A percentile compares a stretch with the other conserved stretches of the same genome.
phyloP scores from a whole-genome alignment of 164 flowering plant genomes.

The Vitis labrusca region DNA sequence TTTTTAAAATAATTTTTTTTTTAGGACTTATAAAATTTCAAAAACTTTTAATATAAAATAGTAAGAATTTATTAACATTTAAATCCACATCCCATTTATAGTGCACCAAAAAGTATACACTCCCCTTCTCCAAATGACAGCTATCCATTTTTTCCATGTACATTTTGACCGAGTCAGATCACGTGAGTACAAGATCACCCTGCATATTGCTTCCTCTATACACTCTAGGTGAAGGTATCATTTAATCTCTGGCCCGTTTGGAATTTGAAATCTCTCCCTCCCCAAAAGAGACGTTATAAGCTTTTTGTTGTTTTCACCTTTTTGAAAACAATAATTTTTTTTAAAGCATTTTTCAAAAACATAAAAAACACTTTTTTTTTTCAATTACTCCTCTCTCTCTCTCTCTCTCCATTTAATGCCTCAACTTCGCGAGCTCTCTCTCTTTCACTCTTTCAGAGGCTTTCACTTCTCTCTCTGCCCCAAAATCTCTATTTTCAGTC shows the following conservation, averaged over 20 bases:
- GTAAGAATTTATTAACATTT: too few species aligned
- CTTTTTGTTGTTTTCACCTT: slow-evolving; percentile 17
- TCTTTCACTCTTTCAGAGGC: neutral
- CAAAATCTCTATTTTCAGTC: neutral
- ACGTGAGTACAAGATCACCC: too few species aligned
- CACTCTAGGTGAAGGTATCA: too few species aligned
- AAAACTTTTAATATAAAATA: too few species aligned
- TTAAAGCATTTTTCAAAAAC: neutral
- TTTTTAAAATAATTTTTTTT: too few species aligned
- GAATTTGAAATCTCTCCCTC: slow-evolving; percentile 48
- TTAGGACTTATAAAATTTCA: too few species aligned
- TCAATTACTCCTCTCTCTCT: neutral
- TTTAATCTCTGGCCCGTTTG: slow-evolving; percentile 14
- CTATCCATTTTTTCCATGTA: too few species aligned
- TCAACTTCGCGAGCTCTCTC: slow-evolving; percentile 27
- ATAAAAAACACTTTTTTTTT: neutral
- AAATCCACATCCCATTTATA: too few species aligned
- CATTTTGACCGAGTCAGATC: too few species aligned
- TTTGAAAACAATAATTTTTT: slow-evolving; percentile 8
- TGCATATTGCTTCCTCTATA: too few species aligned
- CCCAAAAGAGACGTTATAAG: slow-evolving; percentile 59
- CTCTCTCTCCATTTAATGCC: slow-evolving; percentile 43
- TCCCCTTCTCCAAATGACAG: too few species aligned
- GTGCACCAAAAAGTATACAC: too few species aligned
- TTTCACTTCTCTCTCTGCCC: slow-evolving; percentile 10